phyloP scores from a whole-genome alignment of 108 stramenopile species.

The Stephanodiscus minutulus region DNA sequence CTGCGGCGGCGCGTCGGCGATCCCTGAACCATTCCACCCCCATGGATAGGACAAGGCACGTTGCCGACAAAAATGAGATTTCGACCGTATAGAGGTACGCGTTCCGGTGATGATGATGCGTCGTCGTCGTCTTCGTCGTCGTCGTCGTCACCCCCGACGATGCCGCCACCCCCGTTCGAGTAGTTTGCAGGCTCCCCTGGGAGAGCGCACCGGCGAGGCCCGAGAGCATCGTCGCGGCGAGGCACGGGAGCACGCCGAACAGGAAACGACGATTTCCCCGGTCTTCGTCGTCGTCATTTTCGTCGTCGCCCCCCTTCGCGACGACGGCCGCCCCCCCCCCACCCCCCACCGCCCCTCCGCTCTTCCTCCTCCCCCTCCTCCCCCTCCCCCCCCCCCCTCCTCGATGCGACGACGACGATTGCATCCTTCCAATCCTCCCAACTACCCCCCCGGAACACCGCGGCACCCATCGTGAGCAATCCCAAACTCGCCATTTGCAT shows the following conservation, averaged over 20 bases:
- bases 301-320: too few species aligned
- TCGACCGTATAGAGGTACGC: slow-evolving; percentile 78
- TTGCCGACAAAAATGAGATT: slow-evolving; percentile 57
- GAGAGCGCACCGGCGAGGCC: slow-evolving; percentile 88
- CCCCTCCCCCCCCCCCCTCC: too few species aligned
- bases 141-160: neutral
- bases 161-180: slow-evolving; percentile 18
- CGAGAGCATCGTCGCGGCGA: slow-evolving; percentile 71
- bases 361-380: too few species aligned
- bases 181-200: slow-evolving; percentile 79
- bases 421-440: slow-evolving; percentile 29
- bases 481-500: slow-evolving; percentile 74
- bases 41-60: slow-evolving; percentile 45
- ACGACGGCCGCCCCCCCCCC: neutral
- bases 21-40: slow-evolving; percentile 9
- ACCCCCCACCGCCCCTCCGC: neutral
- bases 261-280: neutral
- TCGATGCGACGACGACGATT: neutral
- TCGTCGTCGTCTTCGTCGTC: slow-evolving; percentile 10
- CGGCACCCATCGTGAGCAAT: slow-evolving; percentile 67
- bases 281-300: neutral
- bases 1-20: neutral
- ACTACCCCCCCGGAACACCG: slow-evolving; percentile 64
- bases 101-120: slow-evolving; percentile 66
- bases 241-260: slow-evolving; percentile 62